Conservation (phyloP, 164 flowering plant genomes). For the Brasenia schreberi region DNA sequence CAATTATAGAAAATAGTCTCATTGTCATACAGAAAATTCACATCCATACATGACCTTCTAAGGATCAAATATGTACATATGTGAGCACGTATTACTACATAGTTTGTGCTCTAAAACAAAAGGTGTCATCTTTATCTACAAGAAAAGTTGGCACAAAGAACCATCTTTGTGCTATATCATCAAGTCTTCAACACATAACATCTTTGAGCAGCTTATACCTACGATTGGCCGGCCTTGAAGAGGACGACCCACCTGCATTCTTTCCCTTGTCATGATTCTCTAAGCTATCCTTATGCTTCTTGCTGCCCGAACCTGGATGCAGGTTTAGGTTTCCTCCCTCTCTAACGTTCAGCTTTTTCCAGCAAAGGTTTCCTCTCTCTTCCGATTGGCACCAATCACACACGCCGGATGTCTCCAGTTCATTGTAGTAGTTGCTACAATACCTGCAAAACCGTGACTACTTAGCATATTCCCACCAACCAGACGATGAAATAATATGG, state of each 20-base stretch:
- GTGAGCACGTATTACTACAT: background rate
- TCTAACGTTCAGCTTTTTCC: slow-evolving; percentile 15
- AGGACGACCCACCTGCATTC: slow-evolving; percentile 38
- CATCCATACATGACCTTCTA: background rate
- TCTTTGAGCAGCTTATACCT: slow-evolving; percentile 99
- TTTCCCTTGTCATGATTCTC: slow-evolving; percentile 24
- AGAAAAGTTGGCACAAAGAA: background rate
- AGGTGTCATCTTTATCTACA: background rate
- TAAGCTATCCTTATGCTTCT: background rate
- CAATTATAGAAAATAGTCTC: background rate
- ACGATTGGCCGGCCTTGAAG: slow-evolving; percentile 54
- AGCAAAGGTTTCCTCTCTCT: slow-evolving; percentile 21
- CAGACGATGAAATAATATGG: background rate
- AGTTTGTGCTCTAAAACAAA: background rate
- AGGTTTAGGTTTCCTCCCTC: slow-evolving; percentile 5
- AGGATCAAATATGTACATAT: background rate
- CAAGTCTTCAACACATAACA: slow-evolving; percentile 57
- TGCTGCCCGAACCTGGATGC: slow-evolving; percentile 21
- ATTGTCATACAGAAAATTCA: background rate
- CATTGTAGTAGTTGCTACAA: slow-evolving; percentile 78
- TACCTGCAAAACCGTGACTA: slow-evolving; percentile 31
- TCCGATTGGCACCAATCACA: slow-evolving; percentile 95
- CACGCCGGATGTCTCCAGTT: slow-evolving; percentile 22
- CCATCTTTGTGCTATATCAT: background rate
- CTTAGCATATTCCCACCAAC: background rate